Conservation (phyloP, 495 filamentous ascomycete species). For the Neurospora tetrasperma region DNA sequence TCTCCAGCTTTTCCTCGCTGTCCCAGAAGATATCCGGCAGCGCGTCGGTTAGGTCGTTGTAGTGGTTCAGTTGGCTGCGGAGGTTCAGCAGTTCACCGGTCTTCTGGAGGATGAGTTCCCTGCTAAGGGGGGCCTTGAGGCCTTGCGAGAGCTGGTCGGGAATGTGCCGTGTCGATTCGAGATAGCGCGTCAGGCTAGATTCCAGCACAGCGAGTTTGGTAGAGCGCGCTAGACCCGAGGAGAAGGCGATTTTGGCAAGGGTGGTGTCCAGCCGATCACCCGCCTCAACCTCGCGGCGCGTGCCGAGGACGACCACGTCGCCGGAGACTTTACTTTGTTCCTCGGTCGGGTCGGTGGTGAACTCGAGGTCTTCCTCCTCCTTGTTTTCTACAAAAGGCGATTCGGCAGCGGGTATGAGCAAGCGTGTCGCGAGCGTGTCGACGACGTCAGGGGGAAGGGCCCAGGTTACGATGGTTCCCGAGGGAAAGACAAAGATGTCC, state of each 20-base stretch:
- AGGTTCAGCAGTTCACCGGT: slow-evolving; percentile 88
- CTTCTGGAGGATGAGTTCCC: slow-evolving; percentile 62
- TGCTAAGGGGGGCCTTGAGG: slow-evolving; percentile 18
- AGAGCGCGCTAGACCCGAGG: slow-evolving; percentile 82
- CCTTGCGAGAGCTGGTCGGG: slow-evolving; percentile 55
- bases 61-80: slow-evolving; percentile 88
- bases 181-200: slow-evolving; percentile 68
- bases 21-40: slow-evolving; percentile 98
- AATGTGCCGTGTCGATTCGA: slow-evolving; percentile 71
- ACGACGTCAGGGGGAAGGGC: slow-evolving; percentile 62
- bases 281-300: slow-evolving; percentile 36
- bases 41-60: slow-evolving; percentile 91
- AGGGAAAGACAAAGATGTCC: slow-evolving; percentile 95
- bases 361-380: slow-evolving; percentile 89
- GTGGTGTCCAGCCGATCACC: slow-evolving; percentile 55
- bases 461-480: slow-evolving; percentile 92
- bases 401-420: slow-evolving; percentile 60
- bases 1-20: slow-evolving; percentile 76
- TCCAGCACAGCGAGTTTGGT: slow-evolving; percentile 97
- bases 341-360: slow-evolving; percentile 60
- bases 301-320: slow-evolving; percentile 83
- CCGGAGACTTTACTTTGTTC: slow-evolving; percentile 74
- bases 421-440: slow-evolving; percentile 62
- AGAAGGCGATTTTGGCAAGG: slow-evolving; percentile 91
- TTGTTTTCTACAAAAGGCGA: slow-evolving; percentile 51